Base-by-base conservation (phyloP, 139 green algal genomes). In the Coccomyxa sp. region DNA sequence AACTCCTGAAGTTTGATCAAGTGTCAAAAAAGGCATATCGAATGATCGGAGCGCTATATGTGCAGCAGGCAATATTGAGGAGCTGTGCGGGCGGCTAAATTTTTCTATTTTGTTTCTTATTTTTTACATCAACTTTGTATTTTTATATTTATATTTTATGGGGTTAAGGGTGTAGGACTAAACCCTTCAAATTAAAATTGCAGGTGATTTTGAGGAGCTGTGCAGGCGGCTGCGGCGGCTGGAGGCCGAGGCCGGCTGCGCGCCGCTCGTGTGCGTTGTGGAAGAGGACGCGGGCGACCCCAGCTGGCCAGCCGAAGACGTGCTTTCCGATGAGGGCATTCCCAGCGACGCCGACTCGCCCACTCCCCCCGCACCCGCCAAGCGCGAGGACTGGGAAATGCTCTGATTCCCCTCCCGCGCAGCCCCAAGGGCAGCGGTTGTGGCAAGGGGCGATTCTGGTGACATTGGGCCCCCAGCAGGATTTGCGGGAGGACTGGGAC, bases 131-230 rank as follows among this genome's bases (percentile, higher is more conserved):
- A n/a, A n/a, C n/a, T n/a, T n/a, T n/a, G n/a, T n/a, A n/a, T n/a
- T n/a, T n/a, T n/a, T n/a, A n/a, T n/a, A n/a, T n/a, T n/a, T n/a
- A n/a, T n/a, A n/a, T n/a, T n/a, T n/a, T 51, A 11, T 51, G 7
- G 38, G 38, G 38, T 51, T 51, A 3, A 51, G 38, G 38, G 38
- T 3, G 3, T 51, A 51, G 3, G 38, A 7, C 38, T 7, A 7
- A 51, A 51, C 38, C 38, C 38, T 51, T 51, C 9, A 28, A 21
- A 27, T 25, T 17, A 27, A 12, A 51, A 23, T 13, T 25, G 16
- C 87, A 95, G 90, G 58, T 0, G 88, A 93, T 13, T 85, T 92
- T 59, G 78, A 86, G 27, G 91, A 93, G 59, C 84, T 96, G 76
- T 88, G 83, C 21, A 23, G 45, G 4, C 58, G 88, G 27, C 82